phyloP scores from a whole-genome alignment of 2,329 filamentous ascomycete genomes.

The Alternaria hordeiaustralica region DNA sequence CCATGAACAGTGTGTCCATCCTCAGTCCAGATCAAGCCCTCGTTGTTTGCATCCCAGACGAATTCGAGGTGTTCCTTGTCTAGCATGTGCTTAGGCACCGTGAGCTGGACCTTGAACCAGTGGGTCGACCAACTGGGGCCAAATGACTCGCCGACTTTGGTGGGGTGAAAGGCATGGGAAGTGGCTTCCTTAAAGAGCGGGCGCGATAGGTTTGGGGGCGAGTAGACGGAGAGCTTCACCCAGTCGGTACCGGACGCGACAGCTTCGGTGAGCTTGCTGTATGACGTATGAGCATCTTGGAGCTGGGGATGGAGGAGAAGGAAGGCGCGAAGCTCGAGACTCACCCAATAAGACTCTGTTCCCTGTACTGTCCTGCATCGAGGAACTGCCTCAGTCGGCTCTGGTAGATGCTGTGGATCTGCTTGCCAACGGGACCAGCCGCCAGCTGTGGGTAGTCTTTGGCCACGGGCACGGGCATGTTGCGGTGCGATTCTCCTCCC shows the following conservation, averaged over 20 bases:
- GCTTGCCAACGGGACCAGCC: slow-evolving; percentile 48
- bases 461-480: slow-evolving; percentile 28
- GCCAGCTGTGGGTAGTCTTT: slow-evolving; percentile 44
- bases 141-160: slow-evolving; percentile 78
- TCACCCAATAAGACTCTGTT: slow-evolving; percentile 75
- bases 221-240: slow-evolving; percentile 86
- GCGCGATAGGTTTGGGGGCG: slow-evolving; percentile 77
- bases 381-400: slow-evolving; percentile 85
- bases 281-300: slow-evolving; percentile 19
- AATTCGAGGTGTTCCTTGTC: slow-evolving; percentile 88
- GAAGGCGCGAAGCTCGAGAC: slow-evolving; percentile 29
- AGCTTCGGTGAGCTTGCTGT: slow-evolving; percentile 75
- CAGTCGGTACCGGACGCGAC: slow-evolving; percentile 71
- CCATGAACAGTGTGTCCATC: slow-evolving; percentile 91
- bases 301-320: neutral
- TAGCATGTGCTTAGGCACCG: slow-evolving; percentile 73
- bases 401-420: slow-evolving; percentile 82
- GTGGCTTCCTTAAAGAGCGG: slow-evolving; percentile 87
- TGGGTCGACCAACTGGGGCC: slow-evolving; percentile 97
- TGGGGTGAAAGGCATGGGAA: slow-evolving; percentile 75
- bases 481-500: slow-evolving; percentile 46
- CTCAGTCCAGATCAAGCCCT: slow-evolving; percentile 92
- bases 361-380: slow-evolving; percentile 71
- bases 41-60: slow-evolving; percentile 94
- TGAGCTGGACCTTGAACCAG: slow-evolving; percentile 89